Base-by-base conservation (phyloP, 2,329 filamentous ascomycete genomes). In the Beauveria caledonica region DNA sequence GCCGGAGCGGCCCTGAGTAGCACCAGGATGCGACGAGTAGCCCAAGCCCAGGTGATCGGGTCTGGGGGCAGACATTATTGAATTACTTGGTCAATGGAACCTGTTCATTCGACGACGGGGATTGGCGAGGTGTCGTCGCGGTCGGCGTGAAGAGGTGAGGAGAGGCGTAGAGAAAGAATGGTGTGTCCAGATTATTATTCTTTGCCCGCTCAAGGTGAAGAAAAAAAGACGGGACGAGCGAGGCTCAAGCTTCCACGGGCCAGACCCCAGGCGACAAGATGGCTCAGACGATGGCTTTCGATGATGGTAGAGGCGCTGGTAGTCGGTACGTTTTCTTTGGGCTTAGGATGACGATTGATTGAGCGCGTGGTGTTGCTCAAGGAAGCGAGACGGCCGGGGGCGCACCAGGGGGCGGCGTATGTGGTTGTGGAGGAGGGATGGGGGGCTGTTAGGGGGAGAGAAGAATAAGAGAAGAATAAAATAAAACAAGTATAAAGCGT, bases 51-150 rank as follows among this genome's bases (percentile, higher is more conserved):
- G 84, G 74, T 93, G 89, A 74, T 96, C 90, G 70, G 90, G 85
- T 84, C 91, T 88, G 75, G 87, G 82, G 77, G 84, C 90, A 81
- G 90, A 89, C 92, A 96, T 96, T 92, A 93, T 92, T 84, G 80
- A 92, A 59, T 59, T 59, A 59, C 56, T 59, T 45, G 17, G 10
- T 39, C 57, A 53, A 45, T 21, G 36, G 29, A 46, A 13, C 23
- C 17, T 49, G 25, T 10, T 59, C 49, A 52, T 36, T 45, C 57
- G 57, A 45, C 25, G 57, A 44, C 25, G 25, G 19, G 17, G 19
- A 17, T 33, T 51, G 40, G 17, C 42, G 44, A 57, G 29, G 44
- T 21, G 19, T 39, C 54, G 55, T 49, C 45, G 9, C 39, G 27
- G n/a, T 25, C 23, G 13, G 19, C 42, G 40, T 56, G 10, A 27